Percentiles rank a stretch among this genome's conserved stretches.
Evolutionary conservation across 2,329 filamentous ascomycete species (phyloP).

Genomic region (Epicoccum sorghinum): DNA sequence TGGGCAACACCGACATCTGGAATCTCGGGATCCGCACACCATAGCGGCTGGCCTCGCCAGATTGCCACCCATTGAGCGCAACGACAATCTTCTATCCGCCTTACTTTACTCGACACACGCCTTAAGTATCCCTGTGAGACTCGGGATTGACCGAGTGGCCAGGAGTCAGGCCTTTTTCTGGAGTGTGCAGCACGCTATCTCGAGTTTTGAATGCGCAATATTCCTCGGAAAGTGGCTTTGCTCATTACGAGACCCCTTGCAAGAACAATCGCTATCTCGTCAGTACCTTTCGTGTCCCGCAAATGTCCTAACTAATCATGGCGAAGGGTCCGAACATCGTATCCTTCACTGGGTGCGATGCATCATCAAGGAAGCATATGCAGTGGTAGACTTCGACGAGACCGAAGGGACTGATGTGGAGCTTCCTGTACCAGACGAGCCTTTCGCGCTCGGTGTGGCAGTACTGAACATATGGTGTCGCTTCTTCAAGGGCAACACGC

Average conservation of each 20-base stretch:
- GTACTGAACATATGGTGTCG: slow-evolving; percentile 56
- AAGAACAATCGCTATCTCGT: slow-evolving; percentile 24
- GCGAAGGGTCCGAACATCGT: slow-evolving; percentile 46
- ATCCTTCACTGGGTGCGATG: slow-evolving; percentile 57
- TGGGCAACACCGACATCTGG: slow-evolving; percentile 52
- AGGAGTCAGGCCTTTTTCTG: slow-evolving; percentile 63
- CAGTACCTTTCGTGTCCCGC: slow-evolving; percentile 1
- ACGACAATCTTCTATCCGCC: slow-evolving; percentile 57
- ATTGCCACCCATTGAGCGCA: slow-evolving; percentile 53
- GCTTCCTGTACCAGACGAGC: slow-evolving; percentile 26
- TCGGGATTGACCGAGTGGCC: slow-evolving; percentile 62
- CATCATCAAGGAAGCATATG: slow-evolving; percentile 54
- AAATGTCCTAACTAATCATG: not conserved
- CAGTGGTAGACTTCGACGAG: slow-evolving; percentile 43
- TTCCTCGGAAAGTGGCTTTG: slow-evolving; percentile 60
- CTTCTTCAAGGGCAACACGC: slow-evolving; percentile 56
- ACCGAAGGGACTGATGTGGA: slow-evolving; percentile 18
- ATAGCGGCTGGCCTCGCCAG: slow-evolving; percentile 51
- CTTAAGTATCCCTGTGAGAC: slow-evolving; percentile 61
- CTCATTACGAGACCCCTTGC: slow-evolving; percentile 30
- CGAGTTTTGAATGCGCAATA: slow-evolving; percentile 61
- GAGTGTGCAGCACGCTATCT: slow-evolving; percentile 63
- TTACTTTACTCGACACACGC: slow-evolving; percentile 62
- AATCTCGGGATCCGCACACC: slow-evolving; percentile 51
- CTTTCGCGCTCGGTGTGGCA: slow-evolving; percentile 46